Evolutionary conservation across 176 grass and related monocot genomes (phyloP), one percentile per base, ranked within the genome.

Genomic region (Ananas comosus): DNA sequence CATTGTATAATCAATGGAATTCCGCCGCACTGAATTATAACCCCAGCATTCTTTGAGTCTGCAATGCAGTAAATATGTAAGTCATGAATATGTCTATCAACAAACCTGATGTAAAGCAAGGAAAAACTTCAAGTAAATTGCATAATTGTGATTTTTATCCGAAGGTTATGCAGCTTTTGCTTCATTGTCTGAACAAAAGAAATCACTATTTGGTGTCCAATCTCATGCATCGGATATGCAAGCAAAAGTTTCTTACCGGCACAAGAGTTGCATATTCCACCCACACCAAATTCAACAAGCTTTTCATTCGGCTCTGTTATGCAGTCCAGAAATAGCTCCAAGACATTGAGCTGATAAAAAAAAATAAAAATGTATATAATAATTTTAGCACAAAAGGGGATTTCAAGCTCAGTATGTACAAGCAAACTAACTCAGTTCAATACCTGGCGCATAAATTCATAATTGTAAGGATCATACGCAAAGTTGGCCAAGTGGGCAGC

Each of bases 301-400:
- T 88, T 90, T 90, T 93, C 94, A 80, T 90, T 90, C 73, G 84
- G 84, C 71, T 97, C 94, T 0, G 87, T 93, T 67, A 97, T 90
- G 77, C 94, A 97, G 71, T 97, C 94, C 75, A 97, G 79, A 70
- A 93, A 97, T 50, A 93, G 67, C 78, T 97, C 86, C 2, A 92
- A 83, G 61, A 97, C 83, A 78, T 97, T 97, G 49, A 97, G 80
- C 94, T 97, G 82, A 63, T 47, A 63, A 77, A 53, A 6, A 74
- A 51, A 84, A n/a, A n/a, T n/a, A n/a, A 6, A 61, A 9, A 61
- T 61, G 21, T 22, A 18, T 19, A 61, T 61, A 61, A 18, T 22
- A 61, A 61, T 18, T 22, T 61, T 61, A 9, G 56, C 12, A 21
- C 7, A 6, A 42, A 18, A 61, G 21, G 21, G n/a, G 13, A 61